These are phyloP conservation scores for Mycothermus thermophilus DNA, from an alignment of 495 filamentous ascomycete species.

Conservation along the genomic window DNA sequence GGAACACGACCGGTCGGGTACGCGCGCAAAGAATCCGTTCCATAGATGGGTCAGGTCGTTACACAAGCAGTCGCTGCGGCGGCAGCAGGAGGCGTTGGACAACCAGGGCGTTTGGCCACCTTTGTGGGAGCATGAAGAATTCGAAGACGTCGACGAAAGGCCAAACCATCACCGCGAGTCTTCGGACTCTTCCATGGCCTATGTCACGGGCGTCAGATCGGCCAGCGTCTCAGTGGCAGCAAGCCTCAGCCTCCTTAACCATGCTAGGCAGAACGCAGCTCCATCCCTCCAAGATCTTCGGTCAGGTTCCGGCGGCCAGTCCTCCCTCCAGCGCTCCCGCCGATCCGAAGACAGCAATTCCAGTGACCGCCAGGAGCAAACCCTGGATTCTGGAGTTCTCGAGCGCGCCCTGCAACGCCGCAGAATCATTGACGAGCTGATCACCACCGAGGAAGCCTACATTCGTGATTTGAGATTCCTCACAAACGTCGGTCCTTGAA, in stretches of 20 bases:
- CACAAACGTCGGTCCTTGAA: constrained; percentile 65
- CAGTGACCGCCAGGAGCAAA: constrained; percentile 33
- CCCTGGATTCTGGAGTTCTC: constrained; percentile 57
- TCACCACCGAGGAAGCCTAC: constrained; percentile 78
- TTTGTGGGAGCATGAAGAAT: constrained; percentile 16
- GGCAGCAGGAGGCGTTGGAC: constrained; percentile 20
- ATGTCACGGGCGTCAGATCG: too few species aligned
- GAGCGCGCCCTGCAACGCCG: constrained; percentile 60
- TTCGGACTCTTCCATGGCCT: too few species aligned
- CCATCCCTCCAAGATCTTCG: constrained; percentile 40
- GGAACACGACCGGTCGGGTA: constrained; percentile 6
- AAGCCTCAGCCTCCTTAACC: too few species aligned
- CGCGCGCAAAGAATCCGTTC: constrained; percentile 28
- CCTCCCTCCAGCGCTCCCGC: constrained; percentile 44
- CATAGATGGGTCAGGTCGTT: constrained; percentile 46
- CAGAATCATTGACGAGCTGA: constrained; percentile 67
- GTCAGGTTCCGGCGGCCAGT: constrained; percentile 47
- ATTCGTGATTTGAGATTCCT: constrained; percentile 74
- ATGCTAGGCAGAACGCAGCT: too few species aligned
- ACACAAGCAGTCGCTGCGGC: constrained; percentile 32
- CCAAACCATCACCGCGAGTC: too few species aligned
- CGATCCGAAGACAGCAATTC: constrained; percentile 54
- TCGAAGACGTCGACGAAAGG: too few species aligned
- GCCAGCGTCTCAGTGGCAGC: too few species aligned
- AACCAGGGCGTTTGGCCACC: constrained; percentile 20